phyloP scores from a whole-genome alignment of 2,329 filamentous ascomycete species.

The Neospermospora avenae region DNA sequence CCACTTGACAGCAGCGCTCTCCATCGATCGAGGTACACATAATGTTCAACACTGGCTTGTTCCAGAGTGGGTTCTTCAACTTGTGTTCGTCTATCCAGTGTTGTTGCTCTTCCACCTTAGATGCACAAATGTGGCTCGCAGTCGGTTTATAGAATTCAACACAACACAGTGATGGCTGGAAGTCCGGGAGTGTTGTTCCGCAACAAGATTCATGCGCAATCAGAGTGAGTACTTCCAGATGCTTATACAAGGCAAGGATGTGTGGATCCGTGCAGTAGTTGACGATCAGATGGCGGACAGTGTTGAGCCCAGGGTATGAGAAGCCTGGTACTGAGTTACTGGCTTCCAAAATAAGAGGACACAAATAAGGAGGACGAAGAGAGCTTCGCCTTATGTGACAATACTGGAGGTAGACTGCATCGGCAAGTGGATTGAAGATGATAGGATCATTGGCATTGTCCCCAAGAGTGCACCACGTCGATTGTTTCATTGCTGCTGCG shows the following conservation, averaged over 20 bases:
- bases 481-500: not conserved
- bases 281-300: not conserved
- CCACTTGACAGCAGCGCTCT: not conserved
- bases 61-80: not conserved
- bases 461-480: not conserved
- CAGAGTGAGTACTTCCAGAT: not conserved
- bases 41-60: not conserved
- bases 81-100: not conserved
- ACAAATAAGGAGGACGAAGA: too few species aligned
- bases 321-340: too few species aligned
- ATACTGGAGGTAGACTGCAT: not conserved
- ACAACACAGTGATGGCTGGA: not conserved
- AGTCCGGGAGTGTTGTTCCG: not conserved
- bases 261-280: not conserved
- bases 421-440: not conserved
- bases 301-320: not conserved
- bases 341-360: too few species aligned
- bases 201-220: too few species aligned
- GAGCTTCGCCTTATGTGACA: not conserved
- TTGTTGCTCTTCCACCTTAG: not conserved
- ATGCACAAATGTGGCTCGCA: not conserved
- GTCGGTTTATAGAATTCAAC: not conserved
- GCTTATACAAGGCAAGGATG: not conserved
- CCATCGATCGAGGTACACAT: not conserved
- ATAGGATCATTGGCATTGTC: not conserved